Conservation (phyloP, 2,329 filamentous ascomycete species). For the Botrytis porri region DNA sequence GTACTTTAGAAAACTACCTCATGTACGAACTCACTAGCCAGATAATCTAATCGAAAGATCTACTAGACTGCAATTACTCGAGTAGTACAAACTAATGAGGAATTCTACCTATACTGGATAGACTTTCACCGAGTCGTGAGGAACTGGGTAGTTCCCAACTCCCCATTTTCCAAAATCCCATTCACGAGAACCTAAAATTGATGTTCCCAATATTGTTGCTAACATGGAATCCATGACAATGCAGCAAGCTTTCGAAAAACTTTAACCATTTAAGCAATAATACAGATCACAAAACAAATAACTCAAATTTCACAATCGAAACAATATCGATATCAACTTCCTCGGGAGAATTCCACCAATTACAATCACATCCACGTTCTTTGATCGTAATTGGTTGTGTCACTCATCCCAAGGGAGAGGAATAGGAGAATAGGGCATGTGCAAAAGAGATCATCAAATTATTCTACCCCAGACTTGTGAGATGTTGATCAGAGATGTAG, state of each 20-base stretch:
- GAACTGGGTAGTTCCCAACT: background rate
- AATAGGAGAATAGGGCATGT: background rate
- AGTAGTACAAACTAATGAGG: background rate
- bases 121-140: background rate
- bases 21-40: background rate
- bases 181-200: background rate
- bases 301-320: background rate
- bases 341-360: background rate
- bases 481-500: constrained; percentile 7
- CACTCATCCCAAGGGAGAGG: background rate
- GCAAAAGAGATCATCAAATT: background rate
- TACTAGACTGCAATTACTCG: background rate
- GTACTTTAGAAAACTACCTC: background rate
- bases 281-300: background rate
- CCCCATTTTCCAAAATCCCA: background rate
- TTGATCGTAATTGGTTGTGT: background rate
- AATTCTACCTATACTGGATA: background rate
- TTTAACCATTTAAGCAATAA: background rate
- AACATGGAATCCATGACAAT: background rate
- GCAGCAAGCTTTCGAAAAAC: background rate
- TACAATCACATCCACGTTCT: background rate
- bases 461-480: constrained; percentile 8
- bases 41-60: background rate
- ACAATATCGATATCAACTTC: background rate
- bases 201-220: background rate